phyloP scores from a whole-genome alignment of 1,284 basidiomycete genomes.

The Pholiota adiposa region DNA sequence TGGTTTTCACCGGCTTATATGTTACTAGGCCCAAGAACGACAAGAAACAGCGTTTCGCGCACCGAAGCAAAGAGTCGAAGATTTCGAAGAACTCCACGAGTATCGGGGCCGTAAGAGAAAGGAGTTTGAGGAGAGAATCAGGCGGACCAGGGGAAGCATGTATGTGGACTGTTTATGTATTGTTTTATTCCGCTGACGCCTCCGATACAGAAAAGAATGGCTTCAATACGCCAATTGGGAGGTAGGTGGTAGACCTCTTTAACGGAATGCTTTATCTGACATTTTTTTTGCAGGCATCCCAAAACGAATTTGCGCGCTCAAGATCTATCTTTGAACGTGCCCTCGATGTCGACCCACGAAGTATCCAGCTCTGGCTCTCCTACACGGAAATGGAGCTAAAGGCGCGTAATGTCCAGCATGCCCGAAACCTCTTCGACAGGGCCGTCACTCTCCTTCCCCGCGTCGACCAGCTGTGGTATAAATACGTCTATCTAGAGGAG shows the following conservation, averaged over 20 bases:
- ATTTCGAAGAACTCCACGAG: constrained; percentile 96
- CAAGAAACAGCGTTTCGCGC: constrained; percentile 92
- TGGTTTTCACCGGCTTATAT: not conserved
- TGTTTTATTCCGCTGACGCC: not conserved
- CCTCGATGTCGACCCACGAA: constrained; percentile 91
- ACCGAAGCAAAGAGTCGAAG: constrained; percentile 94
- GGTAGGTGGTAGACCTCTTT: constrained; percentile 39
- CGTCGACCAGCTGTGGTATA: constrained; percentile 97
- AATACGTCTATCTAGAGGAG: constrained; percentile 98
- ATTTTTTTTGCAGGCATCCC: constrained; percentile 76
- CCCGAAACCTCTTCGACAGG: constrained; percentile 96
- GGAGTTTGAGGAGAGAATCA: constrained; percentile 96
- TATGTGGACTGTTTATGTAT: constrained; percentile 35
- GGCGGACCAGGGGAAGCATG: constrained; percentile 89
- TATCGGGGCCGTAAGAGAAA: constrained; percentile 94
- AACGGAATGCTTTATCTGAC: not conserved
- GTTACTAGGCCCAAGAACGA: constrained; percentile 85
- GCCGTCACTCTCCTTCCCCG: constrained; percentile 95
- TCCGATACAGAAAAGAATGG: constrained; percentile 70
- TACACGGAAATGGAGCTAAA: constrained; percentile 99
- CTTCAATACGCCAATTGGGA: constrained; percentile 85
- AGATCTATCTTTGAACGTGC: constrained; percentile 97
- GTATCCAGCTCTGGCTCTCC: constrained; percentile 90
- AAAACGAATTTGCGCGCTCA: constrained; percentile 93
- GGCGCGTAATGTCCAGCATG: constrained; percentile 94